Percentiles rank a stretch among this genome's conserved stretches.
phyloP scores from a whole-genome alignment of 116 monocot genomes.

The Posidonia oceanica region DNA sequence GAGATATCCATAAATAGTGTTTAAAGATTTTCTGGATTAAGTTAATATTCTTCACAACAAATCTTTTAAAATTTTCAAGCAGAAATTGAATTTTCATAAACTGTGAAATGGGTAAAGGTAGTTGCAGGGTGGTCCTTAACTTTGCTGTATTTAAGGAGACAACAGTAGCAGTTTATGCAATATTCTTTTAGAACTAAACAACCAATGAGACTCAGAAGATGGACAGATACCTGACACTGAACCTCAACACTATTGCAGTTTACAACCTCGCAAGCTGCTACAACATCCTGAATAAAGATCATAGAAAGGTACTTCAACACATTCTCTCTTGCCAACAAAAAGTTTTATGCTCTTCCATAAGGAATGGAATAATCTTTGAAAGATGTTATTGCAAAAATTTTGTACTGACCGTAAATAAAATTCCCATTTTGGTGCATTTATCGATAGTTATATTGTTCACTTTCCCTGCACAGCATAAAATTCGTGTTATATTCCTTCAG shows the following conservation, averaged over 20 bases:
- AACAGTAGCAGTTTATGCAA: not conserved
- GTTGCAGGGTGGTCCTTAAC: no score
- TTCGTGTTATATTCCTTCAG: not conserved
- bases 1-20: no score
- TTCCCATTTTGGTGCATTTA: constrained; percentile 82
- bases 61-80: no score
- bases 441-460: constrained; percentile 99
- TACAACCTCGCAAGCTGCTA: constrained; percentile 95
- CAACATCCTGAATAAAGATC: constrained; percentile 66
- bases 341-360: not conserved
- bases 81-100: no score
- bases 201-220: not conserved
- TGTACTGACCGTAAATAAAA: constrained; percentile 67
- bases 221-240: constrained; percentile 76
- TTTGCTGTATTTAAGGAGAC: not conserved
- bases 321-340: not conserved
- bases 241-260: constrained; percentile 94
- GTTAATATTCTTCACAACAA: no score
- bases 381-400: not conserved
- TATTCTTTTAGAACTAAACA: not conserved
- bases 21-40: no score
- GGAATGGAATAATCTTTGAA: not conserved
- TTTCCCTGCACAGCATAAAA: constrained; percentile 52
- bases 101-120: no score
- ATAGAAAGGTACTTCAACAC: not conserved